phyloP scores from a whole-genome alignment of 1,139 yeast species.

The Blastobotrys capitulatus region DNA sequence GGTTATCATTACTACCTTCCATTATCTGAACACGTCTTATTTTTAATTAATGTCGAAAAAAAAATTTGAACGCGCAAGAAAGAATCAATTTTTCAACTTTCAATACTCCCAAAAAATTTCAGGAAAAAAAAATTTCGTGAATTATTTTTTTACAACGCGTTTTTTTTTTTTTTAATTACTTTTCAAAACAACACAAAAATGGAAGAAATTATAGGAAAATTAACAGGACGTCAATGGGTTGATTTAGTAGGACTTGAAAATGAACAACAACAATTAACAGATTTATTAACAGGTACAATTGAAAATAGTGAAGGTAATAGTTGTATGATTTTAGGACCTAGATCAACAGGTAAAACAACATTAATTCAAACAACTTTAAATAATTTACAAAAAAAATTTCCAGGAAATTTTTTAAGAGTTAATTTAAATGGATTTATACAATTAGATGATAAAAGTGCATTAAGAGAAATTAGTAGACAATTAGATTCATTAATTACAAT shows the following conservation, averaged over 20 bases:
- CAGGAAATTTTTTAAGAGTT: conserved; percentile 51
- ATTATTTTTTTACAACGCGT: too few species aligned
- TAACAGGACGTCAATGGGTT: conserved; percentile 10
- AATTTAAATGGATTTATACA: conserved; percentile 67
- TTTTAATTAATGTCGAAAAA: too few species aligned
- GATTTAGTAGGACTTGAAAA: conserved; percentile 29
- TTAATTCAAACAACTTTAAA: conserved; percentile 54
- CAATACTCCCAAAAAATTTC: too few species aligned
- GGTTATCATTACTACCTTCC: too few species aligned
- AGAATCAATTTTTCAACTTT: too few species aligned
- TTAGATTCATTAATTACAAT: conserved; percentile 41
- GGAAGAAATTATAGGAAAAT: conserved; percentile 7
- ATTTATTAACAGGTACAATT: conserved; percentile 60
- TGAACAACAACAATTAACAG: conserved; percentile 42
- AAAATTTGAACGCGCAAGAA: too few species aligned
- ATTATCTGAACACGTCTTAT: too few species aligned
- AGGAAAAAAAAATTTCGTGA: too few species aligned
- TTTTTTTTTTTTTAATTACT: too few species aligned
- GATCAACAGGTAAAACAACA: conserved; percentile 70
- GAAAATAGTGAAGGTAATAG: conserved; percentile 75
- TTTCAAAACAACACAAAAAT: too few species aligned
- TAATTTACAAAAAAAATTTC: conserved; percentile 39
- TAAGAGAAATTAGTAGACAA: conserved; percentile 82
- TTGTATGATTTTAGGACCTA: conserved; percentile 71
- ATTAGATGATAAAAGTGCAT: conserved; percentile 69